Evolutionary conservation across 2,329 filamentous ascomycete genomes (phyloP).

Genomic region (Herpotrichia juniperi): DNA sequence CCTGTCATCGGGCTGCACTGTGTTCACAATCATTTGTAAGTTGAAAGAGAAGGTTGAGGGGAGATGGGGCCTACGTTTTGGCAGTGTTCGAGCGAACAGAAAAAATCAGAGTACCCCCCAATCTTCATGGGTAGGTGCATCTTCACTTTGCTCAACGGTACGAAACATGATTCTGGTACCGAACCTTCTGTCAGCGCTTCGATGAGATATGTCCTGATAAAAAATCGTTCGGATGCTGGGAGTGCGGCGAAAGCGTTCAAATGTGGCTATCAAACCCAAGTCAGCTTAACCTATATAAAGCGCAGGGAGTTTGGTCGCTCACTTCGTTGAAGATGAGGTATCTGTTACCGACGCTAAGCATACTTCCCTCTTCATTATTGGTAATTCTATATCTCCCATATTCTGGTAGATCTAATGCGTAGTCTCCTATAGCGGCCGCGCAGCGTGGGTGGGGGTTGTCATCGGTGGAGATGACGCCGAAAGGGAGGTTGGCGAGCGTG

Average conservation of each 20-base stretch:
- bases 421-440: slow-evolving; percentile 1
- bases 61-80: not conserved
- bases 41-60: not conserved
- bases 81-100: slow-evolving; percentile 3
- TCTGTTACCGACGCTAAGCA: not conserved
- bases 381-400: not conserved
- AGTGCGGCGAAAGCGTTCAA: slow-evolving; percentile 2
- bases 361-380: not conserved
- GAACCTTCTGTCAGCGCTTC: not conserved
- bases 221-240: not conserved
- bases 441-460: not conserved
- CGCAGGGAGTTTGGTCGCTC: too few relatives aligned
- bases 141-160: not conserved
- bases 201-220: not conserved
- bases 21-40: not conserved
- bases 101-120: slow-evolving; percentile 2
- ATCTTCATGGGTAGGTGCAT: slow-evolving; percentile 6
- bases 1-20: slow-evolving; percentile 1
- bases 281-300: not conserved
- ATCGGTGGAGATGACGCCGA: slow-evolving; percentile 12
- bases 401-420: not conserved
- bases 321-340: slow-evolving; percentile 1
- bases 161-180: not conserved
- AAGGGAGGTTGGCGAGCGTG: slow-evolving; percentile 14
- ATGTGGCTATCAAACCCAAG: not conserved